Evolutionary conservation across 2,329 filamentous ascomycete genomes (phyloP), one percentile per base, ranked within the genome.

Genomic region (Mycogone perniciosa): DNA sequence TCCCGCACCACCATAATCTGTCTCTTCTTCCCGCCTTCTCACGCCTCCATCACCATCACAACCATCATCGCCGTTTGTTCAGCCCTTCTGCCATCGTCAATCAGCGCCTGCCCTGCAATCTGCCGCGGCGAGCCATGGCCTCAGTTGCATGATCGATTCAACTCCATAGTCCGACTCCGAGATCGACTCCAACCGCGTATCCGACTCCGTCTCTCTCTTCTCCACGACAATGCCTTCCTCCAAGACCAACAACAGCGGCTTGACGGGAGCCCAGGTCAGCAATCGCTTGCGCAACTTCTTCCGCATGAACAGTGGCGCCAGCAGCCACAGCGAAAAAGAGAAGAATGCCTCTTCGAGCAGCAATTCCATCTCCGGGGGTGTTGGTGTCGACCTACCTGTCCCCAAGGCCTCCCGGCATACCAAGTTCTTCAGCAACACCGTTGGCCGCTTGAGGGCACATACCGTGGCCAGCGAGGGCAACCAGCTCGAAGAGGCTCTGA

Each of bases 401-500:
- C 59, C 62, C 42, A 89, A 87, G 67, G 79, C 81, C 49, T 87
- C 90, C 67, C 84, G 89, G 61, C 89, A 95, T 68, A 93, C 88
- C 58, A 84, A 89, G 63, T 95, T 96, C 74, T 88, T 96, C 62
- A 89, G 86, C 55, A 87, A 85, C 51, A 85, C 87, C 60, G 89
- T 95, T 64, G 86, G 86, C 64, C 86, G 92, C 60, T 89, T 92
- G 66, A 84, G 92, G 62, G 95, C 90, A 34, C 85, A 88, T 54
- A 97, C 92, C 29, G 88, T 95, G 51, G 89, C 89, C 59, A 96
- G 90, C 71, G 92, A 96, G 71, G 91, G 91, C 60, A 90, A 96
- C 65, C 82, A 86, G 52, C 79, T 96, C 57, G 92, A 96, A 60
- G 91, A 96, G 68, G 77, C 82, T 55, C 78, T 95, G 63, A 96